A percentile compares a stretch with the other conserved stretches of the same genome.
phyloP scores from a whole-genome alignment of 208 protist genomes.

The Strigomonas galati region DNA sequence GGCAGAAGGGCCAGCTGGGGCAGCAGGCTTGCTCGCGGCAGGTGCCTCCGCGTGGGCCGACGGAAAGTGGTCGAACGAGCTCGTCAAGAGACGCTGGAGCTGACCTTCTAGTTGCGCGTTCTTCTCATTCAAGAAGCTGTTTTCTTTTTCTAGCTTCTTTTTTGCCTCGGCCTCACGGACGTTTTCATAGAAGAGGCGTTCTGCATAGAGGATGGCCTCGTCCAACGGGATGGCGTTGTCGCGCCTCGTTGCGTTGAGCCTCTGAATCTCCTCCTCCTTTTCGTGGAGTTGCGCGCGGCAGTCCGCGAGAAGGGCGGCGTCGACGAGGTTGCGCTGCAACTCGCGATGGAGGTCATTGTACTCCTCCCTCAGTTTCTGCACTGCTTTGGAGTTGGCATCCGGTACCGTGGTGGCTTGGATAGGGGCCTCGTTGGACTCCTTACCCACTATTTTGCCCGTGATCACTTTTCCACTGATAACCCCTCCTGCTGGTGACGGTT shows the following conservation, averaged over 20 bases:
- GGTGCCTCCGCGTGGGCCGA: not conserved
- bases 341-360: no score
- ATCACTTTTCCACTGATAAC: no score
- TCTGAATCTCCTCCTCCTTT: not conserved
- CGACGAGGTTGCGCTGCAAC: no score
- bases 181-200: constrained; percentile 20
- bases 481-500: no score
- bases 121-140: constrained; percentile 43
- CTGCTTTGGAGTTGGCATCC: no score
- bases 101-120: constrained; percentile 64
- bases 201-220: not conserved
- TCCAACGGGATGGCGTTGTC: not conserved
- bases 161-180: constrained; percentile 23
- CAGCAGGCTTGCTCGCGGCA: not conserved
- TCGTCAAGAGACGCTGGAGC: constrained; percentile 45
- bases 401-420: no score
- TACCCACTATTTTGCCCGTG: no score
- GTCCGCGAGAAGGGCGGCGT: no score
- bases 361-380: no score
- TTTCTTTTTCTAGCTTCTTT: constrained; percentile 23
- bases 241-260: not conserved
- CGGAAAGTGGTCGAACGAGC: constrained; percentile 13
- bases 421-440: no score
- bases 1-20: not conserved
- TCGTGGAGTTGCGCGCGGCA: no score